These are phyloP conservation scores for Xylaria sp. DNA, from an alignment of 2,329 filamentous ascomycete genomes.

Conservation along the genomic window DNA sequence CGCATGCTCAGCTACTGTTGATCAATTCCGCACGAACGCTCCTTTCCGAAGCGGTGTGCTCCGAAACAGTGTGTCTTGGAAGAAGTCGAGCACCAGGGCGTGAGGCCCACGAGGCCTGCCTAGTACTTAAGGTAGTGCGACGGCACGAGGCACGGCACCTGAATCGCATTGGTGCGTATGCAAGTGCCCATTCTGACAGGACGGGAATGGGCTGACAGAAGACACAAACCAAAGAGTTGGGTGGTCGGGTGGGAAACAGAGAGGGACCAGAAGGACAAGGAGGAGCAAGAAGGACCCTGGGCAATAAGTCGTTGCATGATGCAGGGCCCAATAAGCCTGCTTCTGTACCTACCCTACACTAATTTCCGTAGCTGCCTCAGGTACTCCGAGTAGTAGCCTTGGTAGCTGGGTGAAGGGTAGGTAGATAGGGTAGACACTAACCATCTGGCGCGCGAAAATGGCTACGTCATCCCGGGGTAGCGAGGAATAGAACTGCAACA, in stretches of 20 bases:
- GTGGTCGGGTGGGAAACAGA: neutral
- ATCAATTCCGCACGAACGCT: too few species aligned
- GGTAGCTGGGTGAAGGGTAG: too few species aligned
- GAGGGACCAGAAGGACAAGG: neutral
- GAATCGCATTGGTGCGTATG: too few species aligned
- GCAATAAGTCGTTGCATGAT: neutral
- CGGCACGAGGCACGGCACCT: neutral
- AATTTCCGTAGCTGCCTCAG: neutral
- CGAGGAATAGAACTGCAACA: slow-evolving; percentile 11
- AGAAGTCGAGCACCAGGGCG: neutral
- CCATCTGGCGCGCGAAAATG: neutral
- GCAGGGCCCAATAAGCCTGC: neutral
- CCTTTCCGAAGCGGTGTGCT: slow-evolving; percentile 13
- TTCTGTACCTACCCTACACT: neutral
- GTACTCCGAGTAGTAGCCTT: too few species aligned
- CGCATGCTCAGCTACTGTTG: too few species aligned
- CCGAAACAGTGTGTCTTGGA: neutral
- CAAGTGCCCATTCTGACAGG: too few species aligned
- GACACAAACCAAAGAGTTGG: neutral
- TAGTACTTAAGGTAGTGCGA: too few species aligned
- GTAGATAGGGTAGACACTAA: neutral
- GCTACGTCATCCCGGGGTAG: slow-evolving; percentile 14
- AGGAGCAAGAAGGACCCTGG: neutral
- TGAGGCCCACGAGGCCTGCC: neutral
- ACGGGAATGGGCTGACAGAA: neutral